These are phyloP conservation scores for Penicillium psychrofluorescens DNA, from an alignment of 495 filamentous ascomycete genomes.

Conservation along the genomic window DNA sequence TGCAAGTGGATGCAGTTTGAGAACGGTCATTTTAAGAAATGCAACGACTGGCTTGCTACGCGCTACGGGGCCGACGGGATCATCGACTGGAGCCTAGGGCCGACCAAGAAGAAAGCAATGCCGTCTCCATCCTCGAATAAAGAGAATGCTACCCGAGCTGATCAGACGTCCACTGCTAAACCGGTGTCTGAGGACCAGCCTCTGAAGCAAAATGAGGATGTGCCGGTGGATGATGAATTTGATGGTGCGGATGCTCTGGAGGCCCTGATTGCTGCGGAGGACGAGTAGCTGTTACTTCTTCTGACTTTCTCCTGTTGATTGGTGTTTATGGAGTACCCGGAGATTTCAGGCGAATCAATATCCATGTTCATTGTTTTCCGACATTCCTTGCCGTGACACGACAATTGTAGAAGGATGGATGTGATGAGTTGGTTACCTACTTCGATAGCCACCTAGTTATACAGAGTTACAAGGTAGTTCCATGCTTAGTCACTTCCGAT, in stretches of 20 bases:
- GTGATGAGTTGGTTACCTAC: no score
- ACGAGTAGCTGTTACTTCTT: neutral
- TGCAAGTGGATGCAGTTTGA: conserved; percentile 50
- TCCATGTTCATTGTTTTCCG: no score
- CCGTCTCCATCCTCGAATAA: conserved; percentile 9
- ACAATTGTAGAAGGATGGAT: no score
- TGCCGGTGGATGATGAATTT: conserved; percentile 22
- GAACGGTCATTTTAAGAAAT: conserved; percentile 78
- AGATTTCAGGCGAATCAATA: no score
- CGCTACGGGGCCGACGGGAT: conserved; percentile 70
- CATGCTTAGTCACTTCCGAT: no score
- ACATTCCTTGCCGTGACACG: no score
- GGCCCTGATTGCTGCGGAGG: conserved; percentile 27
- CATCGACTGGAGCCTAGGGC: conserved; percentile 79
- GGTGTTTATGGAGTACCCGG: no score
- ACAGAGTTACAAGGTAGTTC: no score
- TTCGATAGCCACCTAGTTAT: no score
- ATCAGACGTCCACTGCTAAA: conserved; percentile 2
- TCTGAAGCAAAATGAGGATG: conserved; percentile 1
- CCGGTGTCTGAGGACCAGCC: neutral
- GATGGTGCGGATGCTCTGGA: conserved; percentile 36
- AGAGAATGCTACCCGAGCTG: conserved; percentile 5
- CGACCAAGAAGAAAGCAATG: conserved; percentile 10
- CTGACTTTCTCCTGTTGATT: no score
- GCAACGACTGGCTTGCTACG: conserved; percentile 79